Evolutionary conservation across 768 basidiomycete genomes (phyloP).

Genomic region (Rhodotorula kratochvilovae): DNA sequence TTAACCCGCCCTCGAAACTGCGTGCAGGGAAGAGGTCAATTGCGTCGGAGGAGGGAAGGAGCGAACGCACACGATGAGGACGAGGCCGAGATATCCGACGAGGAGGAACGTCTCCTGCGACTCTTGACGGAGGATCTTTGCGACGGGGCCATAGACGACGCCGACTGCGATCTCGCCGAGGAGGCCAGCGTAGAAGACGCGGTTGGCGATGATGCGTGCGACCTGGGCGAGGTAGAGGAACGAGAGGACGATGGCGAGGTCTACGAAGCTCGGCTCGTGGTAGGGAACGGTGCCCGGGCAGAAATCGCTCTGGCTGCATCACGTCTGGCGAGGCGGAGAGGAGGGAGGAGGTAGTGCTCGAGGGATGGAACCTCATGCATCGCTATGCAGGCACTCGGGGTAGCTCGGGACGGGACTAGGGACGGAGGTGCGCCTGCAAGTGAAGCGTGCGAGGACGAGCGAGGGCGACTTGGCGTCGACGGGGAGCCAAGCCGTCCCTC

Average conservation of each 20-base stretch:
- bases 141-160: slow-evolving; percentile 57
- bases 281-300: slow-evolving; percentile 39
- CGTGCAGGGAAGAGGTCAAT: neutral
- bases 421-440: no score
- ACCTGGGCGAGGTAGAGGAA: slow-evolving; percentile 58
- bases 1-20: slow-evolving; percentile 54
- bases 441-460: no score
- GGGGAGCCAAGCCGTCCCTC: neutral
- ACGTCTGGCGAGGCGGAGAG: neutral
- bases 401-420: neutral
- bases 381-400: neutral
- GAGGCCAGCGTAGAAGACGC: slow-evolving; percentile 52
- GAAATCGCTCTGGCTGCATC: slow-evolving; percentile 6
- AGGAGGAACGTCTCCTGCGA: slow-evolving; percentile 54
- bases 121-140: slow-evolving; percentile 50
- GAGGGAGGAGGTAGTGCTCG: neutral
- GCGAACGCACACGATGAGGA: slow-evolving; percentile 55
- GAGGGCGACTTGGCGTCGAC: no score
- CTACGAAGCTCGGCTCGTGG: slow-evolving; percentile 46
- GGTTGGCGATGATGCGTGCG: slow-evolving; percentile 51
- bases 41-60: neutral
- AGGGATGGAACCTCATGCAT: neutral
- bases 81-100: slow-evolving; percentile 52
- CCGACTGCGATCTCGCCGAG: slow-evolving; percentile 59
- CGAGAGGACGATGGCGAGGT: slow-evolving; percentile 54